phyloP scores from a whole-genome alignment of 2,329 filamentous ascomycete genomes.

The Acephala macrosclerotiorum region DNA sequence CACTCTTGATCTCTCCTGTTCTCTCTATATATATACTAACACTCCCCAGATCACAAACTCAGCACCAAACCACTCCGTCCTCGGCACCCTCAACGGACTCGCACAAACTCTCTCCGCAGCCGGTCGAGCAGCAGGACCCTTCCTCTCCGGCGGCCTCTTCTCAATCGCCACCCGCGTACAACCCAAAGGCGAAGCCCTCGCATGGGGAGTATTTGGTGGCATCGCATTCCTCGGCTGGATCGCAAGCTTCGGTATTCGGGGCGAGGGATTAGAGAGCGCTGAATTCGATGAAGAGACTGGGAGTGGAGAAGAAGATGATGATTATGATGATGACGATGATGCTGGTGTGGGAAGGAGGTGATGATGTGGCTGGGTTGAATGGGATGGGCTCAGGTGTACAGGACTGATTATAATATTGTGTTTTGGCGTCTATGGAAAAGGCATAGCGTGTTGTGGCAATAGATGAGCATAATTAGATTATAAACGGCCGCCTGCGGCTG shows the following conservation, averaged over 20 bases:
- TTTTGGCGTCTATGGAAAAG: constrained; percentile 7
- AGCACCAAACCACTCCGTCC: constrained; percentile 81
- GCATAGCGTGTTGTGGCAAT: constrained; percentile 6
- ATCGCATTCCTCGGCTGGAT: constrained; percentile 83
- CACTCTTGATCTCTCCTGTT: not conserved
- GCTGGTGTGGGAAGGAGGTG: constrained; percentile 17
- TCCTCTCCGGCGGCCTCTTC: constrained; percentile 87
- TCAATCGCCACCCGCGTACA: constrained; percentile 76
- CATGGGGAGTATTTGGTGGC: constrained; percentile 88
- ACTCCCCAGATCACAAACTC: constrained; percentile 84
- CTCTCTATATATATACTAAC: constrained; percentile 12
- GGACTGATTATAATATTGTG: not conserved
- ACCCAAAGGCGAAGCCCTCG: constrained; percentile 83
- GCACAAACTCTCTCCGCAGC: constrained; percentile 93
- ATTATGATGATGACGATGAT: constrained; percentile 33
- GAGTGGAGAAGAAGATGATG: constrained; percentile 23
- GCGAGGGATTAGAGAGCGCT: constrained; percentile 65
- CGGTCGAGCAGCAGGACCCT: constrained; percentile 86
- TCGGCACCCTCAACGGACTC: constrained; percentile 91
- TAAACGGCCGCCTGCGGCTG: not conserved
- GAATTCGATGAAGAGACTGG: constrained; percentile 48
- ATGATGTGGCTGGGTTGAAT: not conserved
- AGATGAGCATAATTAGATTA: not conserved
- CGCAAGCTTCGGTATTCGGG: constrained; percentile 79
- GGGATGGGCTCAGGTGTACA: constrained; percentile 4